A percentile compares a stretch with the other conserved stretches of the same genome.
phyloP scores from a whole-genome alignment of 2,329 filamentous ascomycete genomes.

The Paecilomyces sp. region DNA sequence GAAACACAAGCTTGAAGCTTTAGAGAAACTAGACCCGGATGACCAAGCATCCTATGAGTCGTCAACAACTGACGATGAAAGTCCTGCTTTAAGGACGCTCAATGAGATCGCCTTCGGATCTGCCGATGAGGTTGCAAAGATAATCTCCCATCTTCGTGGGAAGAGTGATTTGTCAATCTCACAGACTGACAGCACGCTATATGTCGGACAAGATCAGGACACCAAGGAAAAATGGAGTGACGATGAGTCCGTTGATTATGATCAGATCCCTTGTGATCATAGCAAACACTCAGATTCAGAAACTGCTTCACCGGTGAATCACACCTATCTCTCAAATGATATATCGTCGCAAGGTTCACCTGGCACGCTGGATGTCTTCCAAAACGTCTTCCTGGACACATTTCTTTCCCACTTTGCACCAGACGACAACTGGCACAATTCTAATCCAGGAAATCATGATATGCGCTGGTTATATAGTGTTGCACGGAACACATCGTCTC shows the following conservation, averaged over 20 bases:
- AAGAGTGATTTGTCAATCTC: not conserved
- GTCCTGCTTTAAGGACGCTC: not conserved
- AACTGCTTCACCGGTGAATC: not conserved
- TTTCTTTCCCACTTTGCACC: not conserved
- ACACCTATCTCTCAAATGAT: not conserved
- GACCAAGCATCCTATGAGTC: not conserved
- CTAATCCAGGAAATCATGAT: not conserved
- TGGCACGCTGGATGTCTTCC: not conserved
- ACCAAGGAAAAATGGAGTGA: not conserved
- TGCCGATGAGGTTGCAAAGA: not conserved
- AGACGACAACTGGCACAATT: not conserved
- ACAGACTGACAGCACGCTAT: not conserved
- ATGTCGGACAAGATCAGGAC: not conserved
- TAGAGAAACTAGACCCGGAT: not conserved
- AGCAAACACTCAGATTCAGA: not conserved
- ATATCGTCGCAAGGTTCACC: not conserved
- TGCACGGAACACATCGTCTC: not conserved
- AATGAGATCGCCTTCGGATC: not conserved
- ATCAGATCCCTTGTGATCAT: not conserved
- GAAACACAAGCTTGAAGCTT: not conserved
- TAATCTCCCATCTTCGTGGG: not conserved
- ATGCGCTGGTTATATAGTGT: not conserved
- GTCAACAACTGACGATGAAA: not conserved
- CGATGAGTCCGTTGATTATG: not conserved
- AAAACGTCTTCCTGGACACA: not conserved